phyloP scores from a whole-genome alignment of 495 filamentous ascomycete species.

The Hypomontagnella submonticulosa region DNA sequence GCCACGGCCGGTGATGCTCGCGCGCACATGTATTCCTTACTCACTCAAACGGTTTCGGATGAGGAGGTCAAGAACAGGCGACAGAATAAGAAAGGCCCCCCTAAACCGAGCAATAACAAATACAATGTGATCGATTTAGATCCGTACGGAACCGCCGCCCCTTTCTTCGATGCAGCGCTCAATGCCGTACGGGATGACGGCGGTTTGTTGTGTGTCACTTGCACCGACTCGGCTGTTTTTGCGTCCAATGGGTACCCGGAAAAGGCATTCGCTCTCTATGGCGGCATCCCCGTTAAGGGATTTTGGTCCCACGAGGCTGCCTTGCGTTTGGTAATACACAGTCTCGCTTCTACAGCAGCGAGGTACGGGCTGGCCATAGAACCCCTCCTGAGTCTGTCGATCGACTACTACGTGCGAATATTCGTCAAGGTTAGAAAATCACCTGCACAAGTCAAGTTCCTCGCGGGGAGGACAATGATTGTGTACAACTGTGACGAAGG shows the following conservation, averaged over 20 bases:
- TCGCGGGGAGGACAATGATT: constrained; percentile 89
- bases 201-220: constrained; percentile 93
- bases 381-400: constrained; percentile 88
- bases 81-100: constrained; percentile 39
- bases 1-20: constrained; percentile 82
- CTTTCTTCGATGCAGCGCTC: constrained; percentile 90
- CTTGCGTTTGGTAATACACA: constrained; percentile 83
- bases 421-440: constrained; percentile 86
- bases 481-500: constrained; percentile 91
- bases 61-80: constrained; percentile 44
- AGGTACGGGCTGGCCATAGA: constrained; percentile 92
- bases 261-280: constrained; percentile 91
- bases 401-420: constrained; percentile 93
- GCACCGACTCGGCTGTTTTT: constrained; percentile 94
- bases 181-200: constrained; percentile 83
- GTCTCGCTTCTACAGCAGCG: constrained; percentile 79
- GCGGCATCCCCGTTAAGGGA: constrained; percentile 86
- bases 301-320: constrained; percentile 88
- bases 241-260: constrained; percentile 93
- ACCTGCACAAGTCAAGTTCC: constrained; percentile 85
- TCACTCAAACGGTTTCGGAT: constrained; percentile 52
- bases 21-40: constrained; percentile 84
- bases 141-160: constrained; percentile 90
- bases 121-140: constrained; percentile 98
- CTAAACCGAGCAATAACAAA: constrained; percentile 52